Conservation (phyloP, 2,329 filamentous ascomycete genomes). For the Nectriaceae sp. region DNA sequence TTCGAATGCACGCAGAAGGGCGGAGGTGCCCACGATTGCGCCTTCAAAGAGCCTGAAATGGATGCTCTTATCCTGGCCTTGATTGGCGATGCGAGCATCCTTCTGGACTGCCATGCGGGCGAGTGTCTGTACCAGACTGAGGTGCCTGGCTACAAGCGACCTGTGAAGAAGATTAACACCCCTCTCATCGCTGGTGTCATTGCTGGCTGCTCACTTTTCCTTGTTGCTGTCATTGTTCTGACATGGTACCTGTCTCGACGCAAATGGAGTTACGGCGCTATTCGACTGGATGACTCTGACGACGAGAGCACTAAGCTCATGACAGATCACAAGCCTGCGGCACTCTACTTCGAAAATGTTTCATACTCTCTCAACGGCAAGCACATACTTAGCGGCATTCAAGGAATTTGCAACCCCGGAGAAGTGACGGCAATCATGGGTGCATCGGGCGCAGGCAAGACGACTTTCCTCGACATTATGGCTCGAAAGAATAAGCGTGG, state of each 20-base stretch:
- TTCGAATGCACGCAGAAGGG: conserved; percentile 74
- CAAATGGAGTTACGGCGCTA: conserved; percentile 67
- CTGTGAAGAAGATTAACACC: conserved; percentile 94
- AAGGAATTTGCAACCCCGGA: conserved; percentile 89
- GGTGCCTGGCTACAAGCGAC: conserved; percentile 84
- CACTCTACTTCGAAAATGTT: conserved; percentile 85
- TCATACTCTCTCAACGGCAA: conserved; percentile 86
- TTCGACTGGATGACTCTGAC: conserved; percentile 85
- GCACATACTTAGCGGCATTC: conserved; percentile 77
- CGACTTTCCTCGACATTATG: conserved; percentile 92
- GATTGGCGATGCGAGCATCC: conserved; percentile 90
- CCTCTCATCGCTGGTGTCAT: conserved; percentile 94
- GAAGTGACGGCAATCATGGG: conserved; percentile 98
- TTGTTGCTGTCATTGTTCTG: conserved; percentile 80
- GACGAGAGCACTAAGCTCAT: conserved; percentile 87
- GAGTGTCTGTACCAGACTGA: conserved; percentile 94
- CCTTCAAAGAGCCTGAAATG: conserved; percentile 90
- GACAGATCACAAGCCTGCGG: conserved; percentile 87
- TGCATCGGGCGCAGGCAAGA: conserved; percentile 95
- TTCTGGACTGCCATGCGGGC: conserved; percentile 77
- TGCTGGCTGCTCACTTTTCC: conserved; percentile 79
- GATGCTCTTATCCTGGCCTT: conserved; percentile 84
- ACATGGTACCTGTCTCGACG: conserved; percentile 89
- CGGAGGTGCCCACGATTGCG: conserved; percentile 66
- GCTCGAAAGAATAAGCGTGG: conserved; percentile 97